A percentile compares a stretch with the other conserved stretches of the same genome.
phyloP scores from a whole-genome alignment of 352 stramenopile genomes.

The Globisporangium acanthophoron region DNA sequence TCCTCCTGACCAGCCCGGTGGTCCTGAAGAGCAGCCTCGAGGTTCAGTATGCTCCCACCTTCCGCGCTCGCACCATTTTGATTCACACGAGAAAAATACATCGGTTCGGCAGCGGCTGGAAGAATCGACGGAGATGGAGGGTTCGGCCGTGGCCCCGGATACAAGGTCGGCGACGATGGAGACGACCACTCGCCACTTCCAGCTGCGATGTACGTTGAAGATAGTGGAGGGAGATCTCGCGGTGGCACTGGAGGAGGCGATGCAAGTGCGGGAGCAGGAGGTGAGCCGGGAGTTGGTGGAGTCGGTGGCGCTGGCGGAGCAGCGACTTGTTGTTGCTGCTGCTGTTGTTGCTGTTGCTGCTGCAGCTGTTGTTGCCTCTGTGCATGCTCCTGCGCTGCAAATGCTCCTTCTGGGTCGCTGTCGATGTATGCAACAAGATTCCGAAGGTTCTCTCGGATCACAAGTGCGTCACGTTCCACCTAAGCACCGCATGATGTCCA shows the following conservation, averaged over 20 bases:
- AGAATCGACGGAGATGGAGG: constrained; percentile 12
- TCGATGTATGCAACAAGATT: constrained; percentile 74
- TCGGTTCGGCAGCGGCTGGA: constrained; percentile 1
- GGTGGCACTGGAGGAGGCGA: constrained; percentile 16
- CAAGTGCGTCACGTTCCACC: constrained; percentile 70
- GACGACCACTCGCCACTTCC: constrained; percentile 16
- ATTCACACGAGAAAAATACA: neutral
- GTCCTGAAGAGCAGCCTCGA: constrained; percentile 6
- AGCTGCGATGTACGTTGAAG: constrained; percentile 3
- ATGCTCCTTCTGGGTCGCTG: constrained; percentile 35
- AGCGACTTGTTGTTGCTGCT: constrained; percentile 2
- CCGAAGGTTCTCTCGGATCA: constrained; percentile 60
- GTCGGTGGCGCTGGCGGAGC: neutral
- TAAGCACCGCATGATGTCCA: constrained; percentile 10
- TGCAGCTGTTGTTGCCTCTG: constrained; percentile 14
- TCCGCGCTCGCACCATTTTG: constrained; percentile 1
- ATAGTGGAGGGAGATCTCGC: constrained; percentile 16
- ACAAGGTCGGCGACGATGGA: constrained; percentile 22
- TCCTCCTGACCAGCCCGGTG: constrained; percentile 27
- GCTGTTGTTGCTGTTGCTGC: constrained; percentile 10
- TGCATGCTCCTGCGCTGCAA: constrained; percentile 34
- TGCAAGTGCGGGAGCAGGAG: constrained; percentile 10
- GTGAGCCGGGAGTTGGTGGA: constrained; percentile 1
- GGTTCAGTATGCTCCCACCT: constrained; percentile 8
- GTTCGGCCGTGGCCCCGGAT: constrained; percentile 24